Evolutionary conservation across 139 green algal species (phyloP).

Genomic region (Auxenochlorella protothecoides): DNA sequence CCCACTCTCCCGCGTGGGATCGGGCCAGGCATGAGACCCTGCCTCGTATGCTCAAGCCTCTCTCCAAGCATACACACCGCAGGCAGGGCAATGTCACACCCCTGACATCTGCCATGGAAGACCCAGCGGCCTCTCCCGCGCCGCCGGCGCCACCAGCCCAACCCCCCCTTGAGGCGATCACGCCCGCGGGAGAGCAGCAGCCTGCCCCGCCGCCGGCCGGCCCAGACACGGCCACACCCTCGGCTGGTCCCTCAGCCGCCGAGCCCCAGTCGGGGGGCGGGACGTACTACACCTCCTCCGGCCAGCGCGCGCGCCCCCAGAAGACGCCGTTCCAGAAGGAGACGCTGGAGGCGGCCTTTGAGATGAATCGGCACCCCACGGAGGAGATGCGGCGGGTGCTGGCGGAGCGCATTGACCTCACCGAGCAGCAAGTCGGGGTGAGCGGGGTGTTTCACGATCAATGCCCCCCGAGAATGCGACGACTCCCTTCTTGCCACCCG

Average conservation of each 20-base stretch:
- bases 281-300: background rate
- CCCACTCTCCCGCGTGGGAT: no score
- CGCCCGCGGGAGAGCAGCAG: background rate
- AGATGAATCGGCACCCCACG: conserved; percentile 48
- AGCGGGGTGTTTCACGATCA: background rate
- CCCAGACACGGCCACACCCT: background rate
- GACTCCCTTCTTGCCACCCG: no score
- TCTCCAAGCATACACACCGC: no score
- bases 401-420: conserved; percentile 50
- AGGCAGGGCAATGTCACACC: no score
- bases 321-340: conserved; percentile 73
- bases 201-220: background rate
- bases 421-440: conserved; percentile 60
- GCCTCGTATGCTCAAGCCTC: no score
- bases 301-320: conserved; percentile 7
- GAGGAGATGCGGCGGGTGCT: conserved; percentile 43
- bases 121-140: no score
- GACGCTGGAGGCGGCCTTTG: conserved; percentile 60
- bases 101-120: no score
- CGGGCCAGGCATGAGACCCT: no score
- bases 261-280: background rate
- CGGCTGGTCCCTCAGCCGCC: background rate
- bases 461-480: no score
- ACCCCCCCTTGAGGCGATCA: no score
- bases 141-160: no score